Percentiles rank a stretch among this genome's conserved stretches.
Evolutionary conservation across 805 yeast species (phyloP).

Genomic region (Kuraishia capsulata): DNA sequence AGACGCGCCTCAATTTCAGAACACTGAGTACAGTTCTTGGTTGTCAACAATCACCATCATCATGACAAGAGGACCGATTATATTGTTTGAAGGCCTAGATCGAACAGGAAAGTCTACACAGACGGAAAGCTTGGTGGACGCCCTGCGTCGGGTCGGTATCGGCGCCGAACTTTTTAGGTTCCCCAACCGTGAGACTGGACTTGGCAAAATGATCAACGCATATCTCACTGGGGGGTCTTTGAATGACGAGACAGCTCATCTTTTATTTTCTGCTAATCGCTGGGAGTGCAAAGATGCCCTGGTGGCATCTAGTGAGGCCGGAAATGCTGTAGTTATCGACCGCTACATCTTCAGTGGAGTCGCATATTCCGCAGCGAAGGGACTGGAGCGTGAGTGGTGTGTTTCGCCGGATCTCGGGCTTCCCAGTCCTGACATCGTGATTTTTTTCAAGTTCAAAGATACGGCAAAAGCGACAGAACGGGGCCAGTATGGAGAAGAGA

Average conservation of each 20-base stretch:
- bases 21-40: no score
- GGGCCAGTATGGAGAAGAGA: slow-evolving; percentile 87
- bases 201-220: slow-evolving; percentile 69
- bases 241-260: slow-evolving; percentile 76
- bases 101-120: slow-evolving; percentile 94
- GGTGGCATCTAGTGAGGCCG: slow-evolving; percentile 32
- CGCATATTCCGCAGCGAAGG: slow-evolving; percentile 87
- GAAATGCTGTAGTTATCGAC: slow-evolving; percentile 63
- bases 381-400: slow-evolving; percentile 70
- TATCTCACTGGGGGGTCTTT: slow-evolving; percentile 51
- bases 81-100: slow-evolving; percentile 88
- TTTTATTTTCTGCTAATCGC: slow-evolving; percentile 85
- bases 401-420: slow-evolving; percentile 72
- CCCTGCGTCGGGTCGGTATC: slow-evolving; percentile 18
- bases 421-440: slow-evolving; percentile 75
- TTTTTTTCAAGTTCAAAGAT: slow-evolving; percentile 61
- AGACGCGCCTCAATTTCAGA: not conserved
- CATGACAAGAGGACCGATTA: slow-evolving; percentile 56
- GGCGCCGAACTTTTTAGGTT: slow-evolving; percentile 55
- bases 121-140: slow-evolving; percentile 27
- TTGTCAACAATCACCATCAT: no score
- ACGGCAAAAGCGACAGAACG: slow-evolving; percentile 36
- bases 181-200: slow-evolving; percentile 79
- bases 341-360: slow-evolving; percentile 90
- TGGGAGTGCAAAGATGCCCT: slow-evolving; percentile 72